Base-by-base conservation (phyloP, 1,139 yeast genomes). In the Pichia sp. region DNA sequence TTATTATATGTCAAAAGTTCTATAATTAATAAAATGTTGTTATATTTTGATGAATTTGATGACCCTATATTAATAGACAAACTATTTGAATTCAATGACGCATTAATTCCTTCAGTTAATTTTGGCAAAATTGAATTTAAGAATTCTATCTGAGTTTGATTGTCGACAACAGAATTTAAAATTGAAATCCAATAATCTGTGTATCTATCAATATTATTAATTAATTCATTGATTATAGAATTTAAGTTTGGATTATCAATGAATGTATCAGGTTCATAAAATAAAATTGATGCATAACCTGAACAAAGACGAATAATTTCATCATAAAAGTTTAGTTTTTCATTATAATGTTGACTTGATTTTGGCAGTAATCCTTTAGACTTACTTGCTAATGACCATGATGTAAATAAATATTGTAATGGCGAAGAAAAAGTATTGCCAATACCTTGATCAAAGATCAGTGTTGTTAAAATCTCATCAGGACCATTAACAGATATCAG, bases 261-360 rank as follows among this genome's bases (percentile, higher is more conserved):
- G 53, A 82, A 81, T 81, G 83, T 76, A 51, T 81, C 89, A 3
- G 84, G 81, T 8, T 82, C 76, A 61, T 82, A 88, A 59, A 86
- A 80, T 36, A 84, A 67, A 36, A 86, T 81, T 35, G 82, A 72
- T 0, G 88, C 88, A 64, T 83, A 87, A 28, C 86, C 81, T 18
- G 84, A 71, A 11, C 81, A 66, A 43, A 83, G 69, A 45, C 81
- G 66, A 44, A 78, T 72, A 33, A 79, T 68, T 51, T 79, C 79
- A 47, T 72, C 70, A 46, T 81, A 65, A 3, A 80, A 57, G 3
- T 62, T 62, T 1, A 62, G 42, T 56, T 79, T 78, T 25, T 63
- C 58, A 2, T 66, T 68, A 50, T 68, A 70, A 27, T 65, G 34
- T 8, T 33, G 5, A 3, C 28, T 26, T 5, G 36, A 25, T 2